Base-by-base conservation (phyloP, 2,329 filamentous ascomycete genomes). In the Alternaria brassicae region DNA sequence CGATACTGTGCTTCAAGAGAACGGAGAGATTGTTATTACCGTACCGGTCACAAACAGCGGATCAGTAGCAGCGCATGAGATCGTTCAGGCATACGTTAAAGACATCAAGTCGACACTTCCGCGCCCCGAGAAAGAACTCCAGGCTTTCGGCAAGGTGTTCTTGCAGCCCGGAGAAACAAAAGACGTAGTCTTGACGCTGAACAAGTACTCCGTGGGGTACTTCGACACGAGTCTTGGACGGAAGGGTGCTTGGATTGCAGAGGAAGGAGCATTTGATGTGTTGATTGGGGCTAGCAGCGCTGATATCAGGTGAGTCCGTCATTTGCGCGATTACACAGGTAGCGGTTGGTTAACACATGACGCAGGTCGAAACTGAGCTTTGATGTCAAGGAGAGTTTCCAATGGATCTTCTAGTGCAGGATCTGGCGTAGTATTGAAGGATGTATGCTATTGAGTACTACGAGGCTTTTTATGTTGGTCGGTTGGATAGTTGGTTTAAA, bases 101-200 rank as follows among this genome's bases (percentile, higher is more conserved):
- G 88, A 90, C 4, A 81, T 85, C 49, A 86, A 85, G 72, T 87
- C 87, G 1, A 80, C 83, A 9, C 79, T 91, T n/a, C 85, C 85
- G 0, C 80, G 89, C 21, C 89, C 89, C 0, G 85, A 87, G 66
- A 91, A 91, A 77, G 89, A 92, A 76, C 80, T 92, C 1, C 87
- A 88, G 32, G 88, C 87, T 0, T 92, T 91, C 69, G 84, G 85
- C 58, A 79, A 79, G 52, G 74, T 78, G 2, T 69, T 75, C 57
- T 50, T 79, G 34, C 67, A 74, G 53, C 74, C 77, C 5, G 72
- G 75, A 2, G 77, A 79, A 62, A 78, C 70, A 3, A 77, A 76
- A 58, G 58, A 56, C 5, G 75, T 78, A 3, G 49, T 57, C 0
- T 56, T 79, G 60, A 63, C 62, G 53, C 53, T 79, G 5, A 78